These are phyloP conservation scores for Chlamydomonas incerta DNA, from an alignment of 139 green algal genomes.

Conservation along the genomic window DNA sequence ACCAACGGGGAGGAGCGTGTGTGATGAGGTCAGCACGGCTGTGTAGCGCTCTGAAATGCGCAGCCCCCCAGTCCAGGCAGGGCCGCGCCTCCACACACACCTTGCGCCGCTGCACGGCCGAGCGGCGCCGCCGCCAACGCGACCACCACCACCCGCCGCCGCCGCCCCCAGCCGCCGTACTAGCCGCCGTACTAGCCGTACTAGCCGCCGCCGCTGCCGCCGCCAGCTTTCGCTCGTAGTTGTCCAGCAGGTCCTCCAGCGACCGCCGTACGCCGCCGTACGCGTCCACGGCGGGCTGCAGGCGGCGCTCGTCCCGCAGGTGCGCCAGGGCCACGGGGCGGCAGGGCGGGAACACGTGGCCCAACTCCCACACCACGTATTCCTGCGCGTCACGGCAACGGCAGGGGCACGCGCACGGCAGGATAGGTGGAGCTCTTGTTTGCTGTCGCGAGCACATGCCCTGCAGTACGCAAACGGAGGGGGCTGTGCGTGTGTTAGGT, in stretches of 20 bases:
- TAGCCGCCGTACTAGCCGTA: no score
- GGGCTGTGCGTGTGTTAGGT: no score
- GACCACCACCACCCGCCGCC: not conserved
- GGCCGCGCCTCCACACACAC: no score
- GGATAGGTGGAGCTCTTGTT: no score
- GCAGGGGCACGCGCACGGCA: not conserved
- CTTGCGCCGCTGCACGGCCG: no score
- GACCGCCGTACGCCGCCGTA: conserved; percentile 44
- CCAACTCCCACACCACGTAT: conserved; percentile 48
- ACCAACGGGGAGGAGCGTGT: no score
- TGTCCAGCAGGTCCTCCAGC: conserved; percentile 62
- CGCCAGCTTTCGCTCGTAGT: conserved; percentile 55
- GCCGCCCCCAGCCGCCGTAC: not conserved
- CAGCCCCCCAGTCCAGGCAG: no score
- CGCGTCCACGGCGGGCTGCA: conserved; percentile 51
- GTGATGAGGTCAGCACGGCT: no score
- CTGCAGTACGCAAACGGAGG: no score
- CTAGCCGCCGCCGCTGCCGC: not conserved
- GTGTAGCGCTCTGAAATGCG: no score
- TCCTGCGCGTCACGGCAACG: not conserved
- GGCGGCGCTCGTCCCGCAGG: conserved; percentile 51
- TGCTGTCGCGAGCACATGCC: no score
- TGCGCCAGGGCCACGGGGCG: conserved; percentile 45
- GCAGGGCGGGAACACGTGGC: conserved; percentile 21
- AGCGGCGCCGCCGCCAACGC: no score